phyloP scores from a whole-genome alignment of 83 land plant species.

The Picea abies region DNA sequence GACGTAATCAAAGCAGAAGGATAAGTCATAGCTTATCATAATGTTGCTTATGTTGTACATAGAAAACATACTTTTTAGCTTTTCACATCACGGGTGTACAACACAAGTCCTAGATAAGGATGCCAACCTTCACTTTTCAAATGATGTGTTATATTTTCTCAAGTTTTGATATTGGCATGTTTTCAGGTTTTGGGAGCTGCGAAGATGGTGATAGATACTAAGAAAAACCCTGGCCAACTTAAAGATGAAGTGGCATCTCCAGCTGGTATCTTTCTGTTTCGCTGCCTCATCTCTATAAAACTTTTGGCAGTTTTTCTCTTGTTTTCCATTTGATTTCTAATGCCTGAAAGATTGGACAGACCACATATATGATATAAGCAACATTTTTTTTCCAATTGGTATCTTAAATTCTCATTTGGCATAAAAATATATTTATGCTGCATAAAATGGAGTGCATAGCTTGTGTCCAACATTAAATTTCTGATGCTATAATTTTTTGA shows the following conservation, averaged over 20 bases:
- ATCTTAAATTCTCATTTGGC: background rate
- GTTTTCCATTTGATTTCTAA: background rate
- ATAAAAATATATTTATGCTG: background rate
- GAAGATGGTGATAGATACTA: constrained; percentile 68
- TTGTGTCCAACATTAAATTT: background rate
- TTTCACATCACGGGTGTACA: background rate
- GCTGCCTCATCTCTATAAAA: background rate
- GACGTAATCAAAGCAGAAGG: too few relatives aligned
- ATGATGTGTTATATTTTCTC: background rate
- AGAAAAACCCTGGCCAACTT: constrained; percentile 92
- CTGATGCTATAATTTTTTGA: background rate
- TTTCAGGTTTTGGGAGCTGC: constrained; percentile 95
- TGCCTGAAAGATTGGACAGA: background rate
- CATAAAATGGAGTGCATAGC: background rate
- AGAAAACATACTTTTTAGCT: background rate
- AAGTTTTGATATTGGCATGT: background rate
- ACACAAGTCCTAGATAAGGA: background rate
- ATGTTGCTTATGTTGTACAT: background rate
- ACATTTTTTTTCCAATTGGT: background rate
- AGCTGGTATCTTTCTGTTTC: constrained; percentile 48
- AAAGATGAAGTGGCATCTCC: constrained; percentile 97
- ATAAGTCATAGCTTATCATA: background rate
- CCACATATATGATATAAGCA: background rate
- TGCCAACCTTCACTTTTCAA: background rate
- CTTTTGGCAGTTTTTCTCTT: background rate